A percentile compares a stretch with the other conserved stretches of the same genome.
Evolutionary conservation across 2,329 filamentous ascomycete species (phyloP).

Genomic region (Lasiodiplodia theobromae): DNA sequence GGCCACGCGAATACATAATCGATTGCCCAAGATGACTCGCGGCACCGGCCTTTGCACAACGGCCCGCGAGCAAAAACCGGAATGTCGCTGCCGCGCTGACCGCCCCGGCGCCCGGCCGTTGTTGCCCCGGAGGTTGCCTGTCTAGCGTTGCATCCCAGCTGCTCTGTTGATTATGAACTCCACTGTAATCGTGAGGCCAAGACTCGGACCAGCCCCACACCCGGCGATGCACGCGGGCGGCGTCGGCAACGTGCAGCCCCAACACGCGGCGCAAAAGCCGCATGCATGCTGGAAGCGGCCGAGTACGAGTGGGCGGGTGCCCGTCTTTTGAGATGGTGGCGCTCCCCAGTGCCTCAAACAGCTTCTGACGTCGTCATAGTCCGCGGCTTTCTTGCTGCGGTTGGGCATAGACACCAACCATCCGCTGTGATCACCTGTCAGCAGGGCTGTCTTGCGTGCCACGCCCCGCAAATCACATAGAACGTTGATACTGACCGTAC

Average conservation of each 20-base stretch:
- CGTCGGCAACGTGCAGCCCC: not conserved
- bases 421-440: not conserved
- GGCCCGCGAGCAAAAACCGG: constrained; percentile 16
- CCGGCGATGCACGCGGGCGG: not conserved
- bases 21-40: not conserved
- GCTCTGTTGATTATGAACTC: not conserved
- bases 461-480: not conserved
- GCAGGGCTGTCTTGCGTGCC: not conserved
- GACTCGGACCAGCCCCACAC: not conserved
- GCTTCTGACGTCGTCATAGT: constrained; percentile 8
- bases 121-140: constrained; percentile 10
- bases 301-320: not conserved
- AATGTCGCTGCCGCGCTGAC: constrained; percentile 1
- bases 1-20: not conserved
- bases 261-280: constrained; percentile 12
- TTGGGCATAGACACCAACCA: not conserved
- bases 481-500: no score
- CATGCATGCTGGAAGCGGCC: not conserved
- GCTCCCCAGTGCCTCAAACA: not conserved
- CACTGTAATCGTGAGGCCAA: constrained; percentile 25
- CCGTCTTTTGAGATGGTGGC: not conserved
- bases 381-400: constrained; percentile 5
- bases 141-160: constrained; percentile 4
- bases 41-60: not conserved
- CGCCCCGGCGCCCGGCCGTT: not conserved